Base-by-base conservation (phyloP, 108 stramenopile species). In the Phaeodactylum tricornutum region DNA sequence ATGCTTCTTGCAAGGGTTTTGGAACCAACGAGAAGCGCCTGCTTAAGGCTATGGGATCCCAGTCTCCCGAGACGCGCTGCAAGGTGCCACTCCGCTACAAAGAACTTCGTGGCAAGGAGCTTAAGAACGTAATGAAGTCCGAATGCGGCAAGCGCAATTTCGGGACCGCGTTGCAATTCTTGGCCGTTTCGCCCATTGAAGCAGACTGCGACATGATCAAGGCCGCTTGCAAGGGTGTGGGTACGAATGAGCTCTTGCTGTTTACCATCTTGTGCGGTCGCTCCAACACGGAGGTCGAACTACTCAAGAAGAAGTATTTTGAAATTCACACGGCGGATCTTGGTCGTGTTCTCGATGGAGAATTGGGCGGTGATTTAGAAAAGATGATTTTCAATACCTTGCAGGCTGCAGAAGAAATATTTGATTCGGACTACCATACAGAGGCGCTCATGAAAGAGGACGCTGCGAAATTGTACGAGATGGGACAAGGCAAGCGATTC, bases 301-400 rank as follows among this genome's bases (percentile, higher is more conserved):
- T 76, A n/a, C 43, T 81, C 25, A 81, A 81, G 57, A 81, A 81
- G 66, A 63, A 57, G 8, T 81, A 62, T 43, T 81, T 64, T 57
- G 57, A 64, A 40, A 39, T 66, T 16, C 72, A 81, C 59, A 51
- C 63, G 33, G 56, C 73, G 35, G 79, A 81, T 71, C 62, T 81
- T 15, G 35, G 55, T 9, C 30, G 34, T 2, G 20, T 63, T 21
- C 47, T 76, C 1, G 53, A 43, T 16, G 55, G 47, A 20, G 75
- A 81, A 48, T 44, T 81, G n/a, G 45, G 59, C 19, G 79, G 79
- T 15, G 65, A 64, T 41, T 62, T 57, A n/a, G 67, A 69, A 38
- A 34, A 63, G 27, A 30, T 81, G 23, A 30, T 62, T 21, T 36
- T 74, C 57, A 57, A 59, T 36, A 66, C 65, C 34, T 27, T 81